These are phyloP conservation scores for Hygrophorus pudorinus DNA, from an alignment of 768 basidiomycete genomes.

Conservation along the genomic window DNA sequence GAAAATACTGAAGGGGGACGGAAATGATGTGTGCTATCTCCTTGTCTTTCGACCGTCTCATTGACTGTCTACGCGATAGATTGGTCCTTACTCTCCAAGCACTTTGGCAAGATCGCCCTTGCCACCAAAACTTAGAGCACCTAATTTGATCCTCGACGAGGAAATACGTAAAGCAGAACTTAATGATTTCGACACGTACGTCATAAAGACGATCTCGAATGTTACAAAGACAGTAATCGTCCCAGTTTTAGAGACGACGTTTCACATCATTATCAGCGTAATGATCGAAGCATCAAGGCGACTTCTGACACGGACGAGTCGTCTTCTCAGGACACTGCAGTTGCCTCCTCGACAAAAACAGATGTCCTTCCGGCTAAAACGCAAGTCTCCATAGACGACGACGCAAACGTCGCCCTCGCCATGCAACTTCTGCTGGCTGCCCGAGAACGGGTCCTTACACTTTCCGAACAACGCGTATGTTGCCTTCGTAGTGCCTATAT, in stretches of 20 bases:
- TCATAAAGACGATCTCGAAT: not conserved
- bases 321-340: slow-evolving; percentile 8
- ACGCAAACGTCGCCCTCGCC: slow-evolving; percentile 47
- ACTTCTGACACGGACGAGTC: not conserved
- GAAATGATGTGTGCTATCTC: slow-evolving; percentile 55
- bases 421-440: slow-evolving; percentile 62
- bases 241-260: not conserved
- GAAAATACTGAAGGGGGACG: slow-evolving; percentile 80
- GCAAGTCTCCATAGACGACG: slow-evolving; percentile 37
- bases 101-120: slow-evolving; percentile 66
- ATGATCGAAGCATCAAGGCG: not conserved
- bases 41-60: slow-evolving; percentile 4
- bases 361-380: slow-evolving; percentile 7
- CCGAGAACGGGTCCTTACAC: slow-evolving; percentile 60
- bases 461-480: slow-evolving; percentile 66
- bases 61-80: slow-evolving; percentile 29
- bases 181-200: not conserved
- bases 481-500: slow-evolving; percentile 5
- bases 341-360: slow-evolving; percentile 6
- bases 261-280: not conserved
- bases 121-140: slow-evolving; percentile 65
- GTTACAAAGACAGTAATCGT: not conserved
- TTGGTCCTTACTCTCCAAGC: slow-evolving; percentile 73
- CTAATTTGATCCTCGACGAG: slow-evolving; percentile 61
- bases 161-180: slow-evolving; percentile 16